Conservation (phyloP, 1,284 basidiomycete genomes). For the Stygiomarasmius scandens region DNA sequence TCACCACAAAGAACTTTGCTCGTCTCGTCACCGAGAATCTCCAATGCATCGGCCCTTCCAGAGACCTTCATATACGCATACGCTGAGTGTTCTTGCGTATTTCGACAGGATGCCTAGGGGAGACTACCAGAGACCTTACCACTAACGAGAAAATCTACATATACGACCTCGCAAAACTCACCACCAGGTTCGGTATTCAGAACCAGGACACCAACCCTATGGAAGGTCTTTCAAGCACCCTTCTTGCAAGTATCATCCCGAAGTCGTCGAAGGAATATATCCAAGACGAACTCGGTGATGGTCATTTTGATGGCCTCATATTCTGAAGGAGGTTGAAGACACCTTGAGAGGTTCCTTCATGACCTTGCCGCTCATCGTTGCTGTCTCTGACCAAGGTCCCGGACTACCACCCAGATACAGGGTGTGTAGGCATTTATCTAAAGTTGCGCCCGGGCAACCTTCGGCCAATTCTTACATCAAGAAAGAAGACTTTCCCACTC, state of each 20-base stretch:
- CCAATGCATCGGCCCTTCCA: no score
- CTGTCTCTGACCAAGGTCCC: conserved; percentile 20
- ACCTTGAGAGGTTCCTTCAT: conserved; percentile 25
- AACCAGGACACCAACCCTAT: background rate
- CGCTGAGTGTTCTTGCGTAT: no score
- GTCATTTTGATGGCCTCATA: conserved; percentile 4
- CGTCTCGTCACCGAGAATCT: background rate
- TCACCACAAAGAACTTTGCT: background rate
- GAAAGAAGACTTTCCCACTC: conserved; percentile 33
- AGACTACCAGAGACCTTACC: no score
- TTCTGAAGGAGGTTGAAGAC: conserved; percentile 12
- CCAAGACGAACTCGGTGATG: background rate
- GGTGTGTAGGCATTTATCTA: conserved; percentile 27
- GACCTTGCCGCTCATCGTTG: conserved; percentile 25
- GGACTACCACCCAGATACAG: conserved; percentile 22
- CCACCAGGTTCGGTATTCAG: background rate
- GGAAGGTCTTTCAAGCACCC: conserved; percentile 7
- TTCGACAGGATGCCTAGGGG: no score
- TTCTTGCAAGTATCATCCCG: background rate
- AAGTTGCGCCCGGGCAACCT: conserved; percentile 5
- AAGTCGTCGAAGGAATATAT: conserved; percentile 7
- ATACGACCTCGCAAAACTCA: background rate
- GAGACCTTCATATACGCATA: no score
- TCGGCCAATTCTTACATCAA: conserved; percentile 35
- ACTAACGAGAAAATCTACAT: no score